Percentiles rank a stretch among this genome's conserved stretches.
phyloP scores from a whole-genome alignment of 495 filamentous ascomycete genomes.

The Penicillium macrosclerotiorum region DNA sequence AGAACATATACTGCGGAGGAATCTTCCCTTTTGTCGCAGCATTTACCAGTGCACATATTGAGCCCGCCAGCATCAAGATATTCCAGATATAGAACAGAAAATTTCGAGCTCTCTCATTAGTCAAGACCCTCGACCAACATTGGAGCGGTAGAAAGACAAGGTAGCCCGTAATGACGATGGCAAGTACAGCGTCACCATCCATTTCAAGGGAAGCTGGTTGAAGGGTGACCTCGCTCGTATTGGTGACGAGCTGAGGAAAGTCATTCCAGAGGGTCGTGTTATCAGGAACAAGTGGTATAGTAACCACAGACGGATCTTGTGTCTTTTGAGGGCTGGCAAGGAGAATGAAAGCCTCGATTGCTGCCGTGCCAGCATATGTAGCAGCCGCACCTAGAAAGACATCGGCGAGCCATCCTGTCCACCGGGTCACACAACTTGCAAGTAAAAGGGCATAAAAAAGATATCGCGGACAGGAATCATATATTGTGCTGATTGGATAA shows the following conservation, averaged over 20 bases:
- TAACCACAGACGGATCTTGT: conserved; percentile 14
- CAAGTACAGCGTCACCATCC: conserved; percentile 34
- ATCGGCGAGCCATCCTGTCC: conserved; percentile 35
- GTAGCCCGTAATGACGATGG: conserved; percentile 37
- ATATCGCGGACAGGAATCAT: conserved; percentile 36
- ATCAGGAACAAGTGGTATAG: conserved; percentile 23
- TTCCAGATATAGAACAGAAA: conserved; percentile 33
- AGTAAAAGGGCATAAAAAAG: conserved; percentile 34
- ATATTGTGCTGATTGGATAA: conserved; percentile 38
- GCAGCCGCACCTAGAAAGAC: conserved; percentile 34
- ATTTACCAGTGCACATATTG: conserved; percentile 28
- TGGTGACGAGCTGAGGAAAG: conserved; percentile 28
- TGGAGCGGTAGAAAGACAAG: conserved; percentile 38
- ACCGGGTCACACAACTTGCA: conserved; percentile 28
- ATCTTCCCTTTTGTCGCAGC: conserved; percentile 11
- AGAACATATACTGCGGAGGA: conserved; percentile 34
- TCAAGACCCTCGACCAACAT: conserved; percentile 32
- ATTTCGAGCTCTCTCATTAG: conserved; percentile 22
- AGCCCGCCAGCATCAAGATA: conserved; percentile 30
- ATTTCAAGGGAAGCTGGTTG: conserved; percentile 30
- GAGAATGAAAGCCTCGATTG: conserved; percentile 35
- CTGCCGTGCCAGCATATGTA: conserved; percentile 35
- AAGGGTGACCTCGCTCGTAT: conserved; percentile 16
- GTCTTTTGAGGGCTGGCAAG: conserved; percentile 16
- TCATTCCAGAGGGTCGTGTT: conserved; percentile 14